Evolutionary conservation across 768 basidiomycete genomes (phyloP), one percentile per base, ranked within the genome.

Genomic region (Trametes punicea): DNA sequence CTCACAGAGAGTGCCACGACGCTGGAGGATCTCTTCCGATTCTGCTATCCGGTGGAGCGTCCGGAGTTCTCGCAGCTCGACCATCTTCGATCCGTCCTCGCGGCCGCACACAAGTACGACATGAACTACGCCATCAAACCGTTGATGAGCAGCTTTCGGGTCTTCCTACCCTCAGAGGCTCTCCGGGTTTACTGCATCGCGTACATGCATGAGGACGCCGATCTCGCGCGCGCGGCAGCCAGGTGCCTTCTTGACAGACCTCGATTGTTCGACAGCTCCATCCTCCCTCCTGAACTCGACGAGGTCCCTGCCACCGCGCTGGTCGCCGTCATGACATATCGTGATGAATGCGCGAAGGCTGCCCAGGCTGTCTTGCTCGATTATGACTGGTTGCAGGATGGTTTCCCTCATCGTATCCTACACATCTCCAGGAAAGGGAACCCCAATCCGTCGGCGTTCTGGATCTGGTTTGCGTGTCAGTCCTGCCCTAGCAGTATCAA

Each of bases 101-200:
- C 40, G 6, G 48, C 54, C 10, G 57, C 60, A 2, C 30, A 42
- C 23, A 70, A 70, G 48, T 69, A 68, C 50, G 49, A 65, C 7
- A 63, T 69, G 58, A 25, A 9, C 20, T 23, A 29, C 34, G 33
- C 56, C 30, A 26, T 26, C 30, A 49, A 21, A 15, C 34, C 36
- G 18, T 23, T 42, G 33, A 13, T 15, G 15, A 8, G 0, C 6
- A 36, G 40, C 45, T 44, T 25, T 11, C 16, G n/a, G 6, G 6
- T 15, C 26, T 54, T 46, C 53, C 49, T 49, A 39, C 39, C 39
- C 0, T 11, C 18, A 13, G 51, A 58, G 25, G 41, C 60, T 2
- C 55, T 57, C 23, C 62, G 60, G 1, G 50, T 55, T 4, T 65
- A 56, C 48, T 56, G 53, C 31, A 46, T 61, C 36, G 61, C 61